phyloP scores from a whole-genome alignment of 257 asterid species.

The Ilex aquifolium region DNA sequence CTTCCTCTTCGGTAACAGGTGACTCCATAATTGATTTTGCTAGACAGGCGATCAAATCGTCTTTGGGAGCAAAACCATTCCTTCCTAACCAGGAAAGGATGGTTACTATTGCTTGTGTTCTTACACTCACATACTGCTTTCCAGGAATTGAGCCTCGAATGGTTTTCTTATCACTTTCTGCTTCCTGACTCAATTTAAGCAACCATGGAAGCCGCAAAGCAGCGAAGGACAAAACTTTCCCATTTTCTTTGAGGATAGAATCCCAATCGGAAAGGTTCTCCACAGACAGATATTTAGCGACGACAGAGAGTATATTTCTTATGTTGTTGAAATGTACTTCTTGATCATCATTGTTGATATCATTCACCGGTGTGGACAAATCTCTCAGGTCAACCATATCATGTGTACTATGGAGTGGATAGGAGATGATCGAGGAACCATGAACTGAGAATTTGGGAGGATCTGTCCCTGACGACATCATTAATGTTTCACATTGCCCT shows the following conservation, averaged over 20 bases:
- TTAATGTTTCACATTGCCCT: constrained; percentile 70
- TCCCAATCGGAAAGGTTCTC: constrained; percentile 51
- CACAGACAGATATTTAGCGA: constrained; percentile 37
- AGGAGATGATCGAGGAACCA: constrained; percentile 28
- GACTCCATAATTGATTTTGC: constrained; percentile 84
- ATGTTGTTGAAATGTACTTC: constrained; percentile 41
- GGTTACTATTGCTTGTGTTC: constrained; percentile 60
- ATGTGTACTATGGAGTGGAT: constrained; percentile 23
- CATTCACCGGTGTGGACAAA: constrained; percentile 32
- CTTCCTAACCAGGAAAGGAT: constrained; percentile 80
- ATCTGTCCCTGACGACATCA: constrained; percentile 58
- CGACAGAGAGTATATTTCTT: constrained; percentile 43
- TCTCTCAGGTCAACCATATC: constrained; percentile 25
- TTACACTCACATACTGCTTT: constrained; percentile 45
- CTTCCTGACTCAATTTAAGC: constrained; percentile 53
- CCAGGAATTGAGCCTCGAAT: constrained; percentile 36
- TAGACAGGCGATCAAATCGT: constrained; percentile 66
- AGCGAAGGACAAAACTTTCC: constrained; percentile 64
- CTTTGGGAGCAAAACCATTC: constrained; percentile 71
- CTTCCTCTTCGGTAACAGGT: constrained; percentile 81
- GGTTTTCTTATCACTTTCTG: constrained; percentile 39
- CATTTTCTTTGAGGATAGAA: constrained; percentile 54
- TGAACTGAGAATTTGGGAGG: constrained; percentile 43
- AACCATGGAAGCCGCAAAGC: constrained; percentile 79
- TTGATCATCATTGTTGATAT: constrained; percentile 32